Percentiles rank a stretch among this genome's conserved stretches.
Evolutionary conservation across 2,329 filamentous ascomycete genomes (phyloP).

Genomic region (Fusarium lateritium): DNA sequence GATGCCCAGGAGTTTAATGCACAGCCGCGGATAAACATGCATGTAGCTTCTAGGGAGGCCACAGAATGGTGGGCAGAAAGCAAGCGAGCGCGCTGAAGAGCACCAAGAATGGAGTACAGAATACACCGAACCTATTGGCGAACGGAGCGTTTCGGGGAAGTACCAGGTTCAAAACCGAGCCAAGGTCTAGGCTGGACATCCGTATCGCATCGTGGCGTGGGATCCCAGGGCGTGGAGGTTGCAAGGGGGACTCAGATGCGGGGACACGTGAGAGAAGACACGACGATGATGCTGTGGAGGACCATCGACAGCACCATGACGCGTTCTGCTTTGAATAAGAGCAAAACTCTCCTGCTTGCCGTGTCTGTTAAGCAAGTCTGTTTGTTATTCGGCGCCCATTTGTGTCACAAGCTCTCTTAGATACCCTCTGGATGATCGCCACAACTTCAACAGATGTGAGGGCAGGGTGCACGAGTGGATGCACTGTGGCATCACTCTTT

Average conservation of each 20-base stretch:
- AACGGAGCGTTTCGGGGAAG: slow-evolving; percentile 35
- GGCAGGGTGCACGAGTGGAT: slow-evolving; percentile 24
- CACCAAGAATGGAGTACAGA: slow-evolving; percentile 34
- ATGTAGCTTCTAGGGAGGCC: slow-evolving; percentile 42
- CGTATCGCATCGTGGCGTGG: slow-evolving; percentile 47
- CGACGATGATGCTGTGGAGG: slow-evolving; percentile 45
- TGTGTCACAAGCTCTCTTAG: slow-evolving; percentile 32
- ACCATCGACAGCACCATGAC: slow-evolving; percentile 44
- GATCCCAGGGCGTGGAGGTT: slow-evolving; percentile 44
- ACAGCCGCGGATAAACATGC: slow-evolving; percentile 49
- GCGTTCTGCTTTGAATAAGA: slow-evolving; percentile 34
- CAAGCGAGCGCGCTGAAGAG: slow-evolving; percentile 22
- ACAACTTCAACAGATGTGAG: slow-evolving; percentile 16
- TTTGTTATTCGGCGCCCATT: slow-evolving; percentile 11
- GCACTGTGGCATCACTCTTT: slow-evolving; percentile 29
- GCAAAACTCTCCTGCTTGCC: slow-evolving; percentile 29
- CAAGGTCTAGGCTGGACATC: slow-evolving; percentile 43
- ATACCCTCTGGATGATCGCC: slow-evolving; percentile 12
- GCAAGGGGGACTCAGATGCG: slow-evolving; percentile 47
- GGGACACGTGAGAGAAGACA: slow-evolving; percentile 49
- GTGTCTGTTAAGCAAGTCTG: slow-evolving; percentile 22
- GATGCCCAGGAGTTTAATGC: slow-evolving; percentile 45
- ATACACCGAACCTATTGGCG: slow-evolving; percentile 26
- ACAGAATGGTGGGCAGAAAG: slow-evolving; percentile 45
- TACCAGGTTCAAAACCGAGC: slow-evolving; percentile 42